phyloP scores from a whole-genome alignment of 257 asterid species.

The Orobanche coerulescens region DNA sequence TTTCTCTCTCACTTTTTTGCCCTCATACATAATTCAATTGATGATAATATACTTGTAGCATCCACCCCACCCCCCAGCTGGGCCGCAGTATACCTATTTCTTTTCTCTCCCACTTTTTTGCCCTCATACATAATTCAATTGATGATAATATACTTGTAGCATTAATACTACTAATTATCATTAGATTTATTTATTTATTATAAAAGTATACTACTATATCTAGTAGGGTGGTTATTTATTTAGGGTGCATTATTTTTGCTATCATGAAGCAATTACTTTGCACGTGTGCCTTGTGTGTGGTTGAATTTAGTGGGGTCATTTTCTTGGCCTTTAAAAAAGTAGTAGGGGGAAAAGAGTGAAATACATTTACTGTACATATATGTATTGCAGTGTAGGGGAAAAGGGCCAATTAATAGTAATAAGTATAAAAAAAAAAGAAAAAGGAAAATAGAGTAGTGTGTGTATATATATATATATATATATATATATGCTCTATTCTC shows the following conservation, averaged over 20 bases:
- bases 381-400: background rate
- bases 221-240: conserved; percentile 28
- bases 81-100: background rate
- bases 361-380: background rate
- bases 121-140: background rate
- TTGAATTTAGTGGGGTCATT: conserved; percentile 8
- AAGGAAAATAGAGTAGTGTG: background rate
- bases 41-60: background rate
- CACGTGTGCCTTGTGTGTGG: conserved; percentile 38
- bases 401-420: background rate
- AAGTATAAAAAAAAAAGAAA: no score
- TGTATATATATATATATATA: no score
- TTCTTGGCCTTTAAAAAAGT: conserved; percentile 18
- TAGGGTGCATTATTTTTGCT: conserved; percentile 21
- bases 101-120: background rate
- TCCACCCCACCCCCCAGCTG: background rate
- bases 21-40: background rate
- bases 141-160: background rate
- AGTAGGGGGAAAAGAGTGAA: no score
- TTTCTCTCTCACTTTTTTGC: background rate
- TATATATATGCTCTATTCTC: conserved; percentile 25
- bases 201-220: no score
- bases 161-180: background rate
- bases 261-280: conserved; percentile 12
- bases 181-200: conserved; percentile 15